Evolutionary conservation across 257 asterid species (phyloP), one percentile per base, ranked within the genome.

Genomic region (Lantana camara): DNA sequence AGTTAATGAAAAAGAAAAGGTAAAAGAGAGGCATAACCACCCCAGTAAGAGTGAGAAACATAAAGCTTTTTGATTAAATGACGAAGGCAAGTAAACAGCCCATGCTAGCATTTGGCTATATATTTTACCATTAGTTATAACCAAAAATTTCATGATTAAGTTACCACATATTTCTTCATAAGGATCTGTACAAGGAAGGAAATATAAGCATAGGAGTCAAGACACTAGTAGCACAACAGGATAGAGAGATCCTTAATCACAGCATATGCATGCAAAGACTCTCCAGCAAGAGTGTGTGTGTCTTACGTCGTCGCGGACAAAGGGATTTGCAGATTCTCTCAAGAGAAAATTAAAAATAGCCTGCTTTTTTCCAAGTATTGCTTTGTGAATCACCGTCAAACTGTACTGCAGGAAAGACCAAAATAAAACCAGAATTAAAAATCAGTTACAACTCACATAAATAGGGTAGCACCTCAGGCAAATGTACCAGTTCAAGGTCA

Each of bases 321-420:
- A 82, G 40, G 96, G 96, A 70, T 86, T 91, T 72, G 90, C 85
- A 5, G 96, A 86, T 77, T 91, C 98, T 72, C 96, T 81, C 80
- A 91, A 75, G 32, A 91, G 92, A 73, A 70, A 84, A 80, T 89
- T 91, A 66, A 89, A 91, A 60, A 91, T 73, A 35, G 98, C 95
- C 75, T 84, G 95, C 88, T 89, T 91, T 73, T 80, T 91, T 69
- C 87, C 85, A 64, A 89, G 90, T 67, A 91, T 84, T 73, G 97
- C 93, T 80, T 73, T 92, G 80, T 92, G 98, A 72, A 85, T 77
- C 38, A 89, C 96, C 67, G 89, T 87, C 82, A 87, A 75, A 16
- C 97, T 95, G 50, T 87, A 82, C 99, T 93, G 84, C 35, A 71
- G 60, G 60, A 56, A 50, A 61, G 67, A 58, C 24, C 22, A 57